A percentile compares a stretch with the other conserved stretches of the same genome.
Evolutionary conservation across 495 filamentous ascomycete genomes (phyloP).

Genomic region (Parathielavia appendiculata): DNA sequence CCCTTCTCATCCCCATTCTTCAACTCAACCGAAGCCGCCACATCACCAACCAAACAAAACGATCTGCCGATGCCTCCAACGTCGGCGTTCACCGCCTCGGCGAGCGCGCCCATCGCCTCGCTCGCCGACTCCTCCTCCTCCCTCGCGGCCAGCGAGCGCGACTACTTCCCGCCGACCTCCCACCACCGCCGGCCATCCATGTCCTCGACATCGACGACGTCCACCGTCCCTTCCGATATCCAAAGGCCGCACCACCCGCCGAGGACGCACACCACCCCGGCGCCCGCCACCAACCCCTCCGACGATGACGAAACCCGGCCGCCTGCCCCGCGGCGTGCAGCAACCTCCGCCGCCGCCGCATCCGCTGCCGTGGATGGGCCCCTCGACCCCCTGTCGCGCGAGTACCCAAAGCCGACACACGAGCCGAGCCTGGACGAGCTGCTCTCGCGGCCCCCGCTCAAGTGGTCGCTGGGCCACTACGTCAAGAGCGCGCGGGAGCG

Average conservation of each 20-base stretch:
- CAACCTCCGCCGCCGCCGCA: neutral
- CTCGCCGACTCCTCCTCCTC: conserved; percentile 5
- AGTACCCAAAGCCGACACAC: conserved; percentile 31
- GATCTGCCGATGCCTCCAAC: conserved; percentile 4
- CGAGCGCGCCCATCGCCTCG: neutral
- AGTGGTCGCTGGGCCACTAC: conserved; percentile 36
- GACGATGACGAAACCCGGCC: neutral
- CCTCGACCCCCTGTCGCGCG: conserved; percentile 26
- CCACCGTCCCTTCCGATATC: conserved; percentile 11
- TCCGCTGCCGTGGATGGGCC: too few species aligned
- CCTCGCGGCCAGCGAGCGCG: conserved; percentile 1
- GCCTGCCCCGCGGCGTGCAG: conserved; percentile 13
- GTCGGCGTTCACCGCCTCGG: neutral
- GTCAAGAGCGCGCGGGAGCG: conserved; percentile 32
- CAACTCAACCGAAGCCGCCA: neutral
- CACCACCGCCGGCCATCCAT: conserved; percentile 18
- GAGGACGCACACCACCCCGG: conserved; percentile 2
- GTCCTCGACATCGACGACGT: conserved; percentile 13
- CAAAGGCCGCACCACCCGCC: neutral
- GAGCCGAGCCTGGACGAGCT: conserved; percentile 39
- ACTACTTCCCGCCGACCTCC: conserved; percentile 13
- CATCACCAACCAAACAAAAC: neutral
- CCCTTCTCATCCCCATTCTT: neutral
- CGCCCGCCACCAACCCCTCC: neutral
- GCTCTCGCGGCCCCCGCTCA: conserved; percentile 35